Evolutionary conservation across 805 yeast species (phyloP).

Genomic region (Nakazawaea wyomingensis): DNA sequence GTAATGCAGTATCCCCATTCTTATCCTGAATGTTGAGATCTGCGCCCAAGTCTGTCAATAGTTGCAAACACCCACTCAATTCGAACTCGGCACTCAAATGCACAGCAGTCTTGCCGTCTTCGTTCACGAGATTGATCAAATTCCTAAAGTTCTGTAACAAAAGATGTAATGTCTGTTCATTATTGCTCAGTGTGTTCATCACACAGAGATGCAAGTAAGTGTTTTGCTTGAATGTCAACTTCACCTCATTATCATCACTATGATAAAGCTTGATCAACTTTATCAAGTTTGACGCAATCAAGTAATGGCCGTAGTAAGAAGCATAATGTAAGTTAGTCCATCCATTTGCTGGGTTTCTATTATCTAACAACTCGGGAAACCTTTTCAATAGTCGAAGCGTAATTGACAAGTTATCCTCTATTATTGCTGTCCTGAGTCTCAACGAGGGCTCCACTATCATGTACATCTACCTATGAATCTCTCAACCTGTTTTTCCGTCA

Average conservation of each 20-base stretch:
- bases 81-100: slow-evolving; percentile 63
- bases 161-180: slow-evolving; percentile 68
- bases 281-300: slow-evolving; percentile 34
- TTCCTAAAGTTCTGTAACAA: slow-evolving; percentile 61
- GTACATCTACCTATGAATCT: background rate
- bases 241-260: slow-evolving; percentile 24
- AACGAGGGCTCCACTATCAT: slow-evolving; percentile 55
- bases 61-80: slow-evolving; percentile 54
- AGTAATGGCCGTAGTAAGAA: slow-evolving; percentile 64
- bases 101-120: slow-evolving; percentile 53
- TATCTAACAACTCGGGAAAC: slow-evolving; percentile 64
- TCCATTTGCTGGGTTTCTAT: slow-evolving; percentile 66
- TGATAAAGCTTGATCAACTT: slow-evolving; percentile 12
- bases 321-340: slow-evolving; percentile 86
- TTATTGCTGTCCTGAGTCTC: slow-evolving; percentile 65
- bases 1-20: slow-evolving; percentile 79
- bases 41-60: slow-evolving; percentile 71
- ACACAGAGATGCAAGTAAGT: slow-evolving; percentile 73
- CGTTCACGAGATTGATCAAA: slow-evolving; percentile 44
- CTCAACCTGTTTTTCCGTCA: too few species aligned
- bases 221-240: slow-evolving; percentile 46
- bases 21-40: slow-evolving; percentile 67
- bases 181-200: slow-evolving; percentile 39
- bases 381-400: slow-evolving; percentile 62
- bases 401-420: slow-evolving; percentile 55